Base-by-base conservation (phyloP, 164 flowering plant species). In the Berberis vulgaris region DNA sequence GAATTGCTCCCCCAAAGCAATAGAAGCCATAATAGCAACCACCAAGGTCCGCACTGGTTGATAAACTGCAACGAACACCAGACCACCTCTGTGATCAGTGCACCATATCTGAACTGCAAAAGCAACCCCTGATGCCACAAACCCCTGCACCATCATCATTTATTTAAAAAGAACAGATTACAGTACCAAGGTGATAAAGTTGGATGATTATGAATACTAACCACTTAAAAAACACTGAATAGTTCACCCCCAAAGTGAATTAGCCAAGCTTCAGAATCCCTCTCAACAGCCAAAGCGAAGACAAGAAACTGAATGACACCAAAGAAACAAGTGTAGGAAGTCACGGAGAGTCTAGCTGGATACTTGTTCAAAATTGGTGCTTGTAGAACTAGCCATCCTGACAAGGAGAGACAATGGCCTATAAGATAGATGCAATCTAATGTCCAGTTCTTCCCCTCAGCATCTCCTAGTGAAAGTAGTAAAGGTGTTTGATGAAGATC, bases 91-190 rank as follows among this genome's bases (percentile, higher is more conserved):
- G 80, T 95, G 26, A 26, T 26, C 96, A 43, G 91, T 95, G 90
- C 99, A 95, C 99, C 99, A 95, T 72, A 95, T 95, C 84, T 95
- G 99, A 49, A 95, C 97, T 64, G 97, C 97, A 66, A 91, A 95
- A 12, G 99, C 99, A 1, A 95, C 84, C 74, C 99, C 99, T 8
- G 99, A 95, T 61, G 99, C 99, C 60, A 95, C 97, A 69, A 87
- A 82, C 49, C 97, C 99, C 97, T 91, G 86, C 72, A 65, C 26
- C 26, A 47, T 47, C 50, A 47, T 47, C 5, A 47, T 6, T 47
- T 6, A 47, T 1, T 47, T 11, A 47, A 47, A 26, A 26, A 26
- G 26, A 26, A 26, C 26, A 26, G 26, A 26, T 26, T 26, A 26
- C 26, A 26, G 26, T 26, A 26, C 26, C 26, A 26, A 26, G 26